A percentile compares a stretch with the other conserved stretches of the same genome.
phyloP scores from a whole-genome alignment of 371 early-diverging fungal species.

The Apophysomyces variabilis region DNA sequence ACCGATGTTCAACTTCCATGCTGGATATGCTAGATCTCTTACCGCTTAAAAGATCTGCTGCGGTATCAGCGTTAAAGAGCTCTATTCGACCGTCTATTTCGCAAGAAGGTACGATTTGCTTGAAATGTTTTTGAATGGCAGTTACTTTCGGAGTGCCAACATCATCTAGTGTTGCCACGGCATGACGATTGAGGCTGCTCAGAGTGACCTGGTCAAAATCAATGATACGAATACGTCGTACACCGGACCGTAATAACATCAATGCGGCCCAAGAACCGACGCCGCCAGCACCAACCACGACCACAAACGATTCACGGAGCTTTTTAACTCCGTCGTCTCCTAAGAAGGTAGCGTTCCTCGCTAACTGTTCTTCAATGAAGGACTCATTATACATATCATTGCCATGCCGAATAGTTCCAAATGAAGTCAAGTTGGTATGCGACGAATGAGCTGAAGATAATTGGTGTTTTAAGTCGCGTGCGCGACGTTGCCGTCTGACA shows the following conservation, averaged over 20 bases:
- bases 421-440: conserved; percentile 25
- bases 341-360: conserved; percentile 85
- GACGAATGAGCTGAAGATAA: conserved; percentile 10
- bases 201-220: conserved; percentile 97
- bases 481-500: conserved; percentile 39
- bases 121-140: conserved; percentile 74
- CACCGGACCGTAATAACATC: conserved; percentile 91
- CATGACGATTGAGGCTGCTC: conserved; percentile 90
- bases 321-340: conserved; percentile 77
- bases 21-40: conserved; percentile 26
- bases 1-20: not conserved
- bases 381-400: conserved; percentile 52
- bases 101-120: conserved; percentile 78
- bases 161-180: conserved; percentile 85
- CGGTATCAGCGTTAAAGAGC: conserved; percentile 74
- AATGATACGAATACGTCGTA: conserved; percentile 84
- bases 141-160: conserved; percentile 90
- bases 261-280: conserved; percentile 93
- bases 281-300: conserved; percentile 96
- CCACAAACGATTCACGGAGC: conserved; percentile 77
- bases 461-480: conserved; percentile 29
- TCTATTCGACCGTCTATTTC: conserved; percentile 78
- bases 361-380: conserved; percentile 83
- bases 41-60: conserved; percentile 74
- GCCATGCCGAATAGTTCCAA: conserved; percentile 25